Evolutionary conservation across 1,284 basidiomycete species (phyloP).

Genomic region (Irpex sp.): DNA sequence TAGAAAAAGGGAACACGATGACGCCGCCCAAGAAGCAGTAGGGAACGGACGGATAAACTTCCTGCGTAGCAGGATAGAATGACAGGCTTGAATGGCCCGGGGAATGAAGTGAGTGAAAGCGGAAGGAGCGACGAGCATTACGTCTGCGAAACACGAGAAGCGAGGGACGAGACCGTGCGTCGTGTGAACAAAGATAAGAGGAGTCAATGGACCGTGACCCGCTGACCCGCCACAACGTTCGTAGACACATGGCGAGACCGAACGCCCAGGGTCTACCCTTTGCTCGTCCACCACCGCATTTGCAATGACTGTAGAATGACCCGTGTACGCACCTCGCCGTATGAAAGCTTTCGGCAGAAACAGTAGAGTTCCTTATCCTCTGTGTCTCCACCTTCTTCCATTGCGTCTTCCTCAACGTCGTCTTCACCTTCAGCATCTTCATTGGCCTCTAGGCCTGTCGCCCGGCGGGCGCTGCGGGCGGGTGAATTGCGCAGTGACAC

Average conservation of each 20-base stretch:
- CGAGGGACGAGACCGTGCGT: background rate
- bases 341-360: background rate
- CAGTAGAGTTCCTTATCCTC: constrained; percentile 3
- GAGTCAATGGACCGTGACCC: constrained; percentile 1
- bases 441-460: constrained; percentile 33
- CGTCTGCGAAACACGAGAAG: constrained; percentile 2
- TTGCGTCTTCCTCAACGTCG: constrained; percentile 15
- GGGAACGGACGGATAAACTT: background rate
- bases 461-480: constrained; percentile 29
- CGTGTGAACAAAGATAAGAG: background rate
- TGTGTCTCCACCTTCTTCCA: constrained; percentile 2
- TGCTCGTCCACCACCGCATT: background rate
- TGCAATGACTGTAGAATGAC: background rate
- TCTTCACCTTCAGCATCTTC: constrained; percentile 46
- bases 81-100: background rate
- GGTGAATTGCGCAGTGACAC: constrained; percentile 21
- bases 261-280: background rate
- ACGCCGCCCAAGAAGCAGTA: background rate
- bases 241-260: background rate
- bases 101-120: background rate
- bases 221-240: constrained; percentile 1
- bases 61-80: background rate
- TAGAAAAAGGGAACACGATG: background rate
- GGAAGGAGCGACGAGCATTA: constrained; percentile 1
- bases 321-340: background rate